Conservation (phyloP, 225 moss, liverwort and hornwort species). For the Physcomitrium patens region DNA sequence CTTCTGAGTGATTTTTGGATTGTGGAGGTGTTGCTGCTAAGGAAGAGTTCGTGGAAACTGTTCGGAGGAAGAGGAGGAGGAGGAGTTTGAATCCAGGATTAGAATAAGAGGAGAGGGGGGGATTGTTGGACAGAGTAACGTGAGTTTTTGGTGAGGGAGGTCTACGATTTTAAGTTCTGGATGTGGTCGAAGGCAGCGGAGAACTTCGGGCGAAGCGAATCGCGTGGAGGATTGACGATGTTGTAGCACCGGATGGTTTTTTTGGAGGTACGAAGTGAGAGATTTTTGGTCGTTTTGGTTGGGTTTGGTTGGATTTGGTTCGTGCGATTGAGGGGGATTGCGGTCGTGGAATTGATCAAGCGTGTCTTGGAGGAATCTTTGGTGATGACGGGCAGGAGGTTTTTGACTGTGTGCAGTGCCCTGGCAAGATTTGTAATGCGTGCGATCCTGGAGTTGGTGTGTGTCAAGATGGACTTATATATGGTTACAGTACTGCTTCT, state of each 20-base stretch:
- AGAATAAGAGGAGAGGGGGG: neutral
- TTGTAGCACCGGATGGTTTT: conserved; percentile 30
- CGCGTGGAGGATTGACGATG: conserved; percentile 17
- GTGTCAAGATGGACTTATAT: neutral
- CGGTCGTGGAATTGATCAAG: no score
- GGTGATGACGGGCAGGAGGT: no score
- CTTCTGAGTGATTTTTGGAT: neutral
- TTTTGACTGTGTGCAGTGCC: neutral
- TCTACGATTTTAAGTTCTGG: neutral
- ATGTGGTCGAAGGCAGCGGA: neutral
- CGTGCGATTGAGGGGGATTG: no score
- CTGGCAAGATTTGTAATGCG: neutral
- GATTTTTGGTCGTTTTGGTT: no score
- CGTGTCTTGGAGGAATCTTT: no score
- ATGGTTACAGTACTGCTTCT: neutral
- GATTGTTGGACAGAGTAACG: no score
- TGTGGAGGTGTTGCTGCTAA: neutral
- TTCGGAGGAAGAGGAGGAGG: neutral
- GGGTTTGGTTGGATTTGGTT: neutral
- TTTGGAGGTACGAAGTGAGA: conserved; percentile 37
- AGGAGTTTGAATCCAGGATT: neutral
- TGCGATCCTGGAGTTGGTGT: neutral
- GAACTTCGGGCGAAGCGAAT: neutral
- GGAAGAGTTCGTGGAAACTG: neutral
- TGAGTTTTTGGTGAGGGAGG: no score